Evolutionary conservation across 108 stramenopile genomes (phyloP), one percentile per base, ranked within the genome.

Genomic region (Hondaea fermentalgiana): DNA sequence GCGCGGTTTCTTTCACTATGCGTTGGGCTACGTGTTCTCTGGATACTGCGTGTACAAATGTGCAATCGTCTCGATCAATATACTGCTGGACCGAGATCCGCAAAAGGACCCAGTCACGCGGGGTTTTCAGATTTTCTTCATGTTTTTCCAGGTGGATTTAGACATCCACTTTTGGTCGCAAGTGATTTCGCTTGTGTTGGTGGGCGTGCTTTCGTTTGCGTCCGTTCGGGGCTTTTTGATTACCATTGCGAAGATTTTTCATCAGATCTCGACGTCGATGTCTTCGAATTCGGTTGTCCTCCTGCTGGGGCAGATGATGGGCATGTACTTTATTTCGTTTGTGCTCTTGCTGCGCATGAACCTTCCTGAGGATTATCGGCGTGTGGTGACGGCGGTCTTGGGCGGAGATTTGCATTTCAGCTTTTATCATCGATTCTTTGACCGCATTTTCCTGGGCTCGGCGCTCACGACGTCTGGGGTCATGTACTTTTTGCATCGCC

Each of bases 401-500:
- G 88, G 88, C 49, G 71, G 55, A 4, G 72, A 83, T 4, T 12
- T 89, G 49, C 72, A 89, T 0, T 89, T 72, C 2, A 5, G 6
- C 1, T 89, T 89, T 5, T 89, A 87, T 57, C 71, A 89, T 49
- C 88, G 88, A 21, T 89, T 88, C 42, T 89, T 89, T 59, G 88
- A 89, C 72, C 28, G 28, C 35, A 88, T 72, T 6, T 89, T 88
- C 45, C 88, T 89, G 42, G 69, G 25, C 12, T 29, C 72, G 49
- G 72, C 88, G 6, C 19, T 76, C 17, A 76, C 35, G n/a, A 88
- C 88, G 14, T 21, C 49, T 12, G 49, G 45, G 12, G 76, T 53
- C 49, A 47, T 83, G 76, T 83, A 83, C 51, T 83, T 83, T 83
- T 53, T 83, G 25, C 76, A 83, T 59, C 87, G 87, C 23, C 87